Evolutionary conservation across 163 green algal species (phyloP).

Genomic region (Chlamydomonas reinhardtii): DNA sequence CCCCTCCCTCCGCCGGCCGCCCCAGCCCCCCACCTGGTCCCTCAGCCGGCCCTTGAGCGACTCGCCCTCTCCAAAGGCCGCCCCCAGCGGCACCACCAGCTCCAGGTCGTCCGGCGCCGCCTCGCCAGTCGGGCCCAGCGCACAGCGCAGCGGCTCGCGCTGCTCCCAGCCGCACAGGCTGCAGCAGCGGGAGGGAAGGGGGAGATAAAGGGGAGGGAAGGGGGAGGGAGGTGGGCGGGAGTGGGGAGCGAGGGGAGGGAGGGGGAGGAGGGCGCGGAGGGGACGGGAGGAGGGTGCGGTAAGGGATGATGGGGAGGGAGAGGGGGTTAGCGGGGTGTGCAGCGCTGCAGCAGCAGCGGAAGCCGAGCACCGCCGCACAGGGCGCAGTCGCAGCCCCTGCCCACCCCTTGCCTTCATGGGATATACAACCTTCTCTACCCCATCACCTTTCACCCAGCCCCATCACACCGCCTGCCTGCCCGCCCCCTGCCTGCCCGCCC

Average conservation of each 20-base stretch:
- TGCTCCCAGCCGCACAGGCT: conserved; percentile 21
- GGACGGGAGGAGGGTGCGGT: no score
- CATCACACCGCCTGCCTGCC: no score
- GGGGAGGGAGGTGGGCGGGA: not conserved
- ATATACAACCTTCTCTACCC: no score
- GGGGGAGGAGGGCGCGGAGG: not conserved
- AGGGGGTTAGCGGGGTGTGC: no score
- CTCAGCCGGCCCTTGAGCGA: not conserved
- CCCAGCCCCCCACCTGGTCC: not conserved
- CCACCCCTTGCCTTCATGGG: no score
- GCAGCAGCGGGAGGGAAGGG: not conserved
- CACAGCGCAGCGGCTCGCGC: not conserved
- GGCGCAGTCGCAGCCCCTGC: no score
- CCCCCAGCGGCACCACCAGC: conserved; percentile 33
- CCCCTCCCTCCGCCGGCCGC: not conserved
- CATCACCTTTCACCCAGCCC: no score
- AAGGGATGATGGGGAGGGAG: no score
- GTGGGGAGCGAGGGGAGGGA: not conserved
- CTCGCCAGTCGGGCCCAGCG: not conserved
- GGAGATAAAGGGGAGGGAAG: not conserved
- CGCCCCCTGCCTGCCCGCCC: no score
- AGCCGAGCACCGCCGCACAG: no score
- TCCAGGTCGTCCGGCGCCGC: conserved; percentile 16
- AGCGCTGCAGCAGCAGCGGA: no score
- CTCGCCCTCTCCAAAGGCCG: conserved; percentile 1